Base-by-base conservation (phyloP, 2,329 filamentous ascomycete genomes). In the Aspergillus sclerotialis region DNA sequence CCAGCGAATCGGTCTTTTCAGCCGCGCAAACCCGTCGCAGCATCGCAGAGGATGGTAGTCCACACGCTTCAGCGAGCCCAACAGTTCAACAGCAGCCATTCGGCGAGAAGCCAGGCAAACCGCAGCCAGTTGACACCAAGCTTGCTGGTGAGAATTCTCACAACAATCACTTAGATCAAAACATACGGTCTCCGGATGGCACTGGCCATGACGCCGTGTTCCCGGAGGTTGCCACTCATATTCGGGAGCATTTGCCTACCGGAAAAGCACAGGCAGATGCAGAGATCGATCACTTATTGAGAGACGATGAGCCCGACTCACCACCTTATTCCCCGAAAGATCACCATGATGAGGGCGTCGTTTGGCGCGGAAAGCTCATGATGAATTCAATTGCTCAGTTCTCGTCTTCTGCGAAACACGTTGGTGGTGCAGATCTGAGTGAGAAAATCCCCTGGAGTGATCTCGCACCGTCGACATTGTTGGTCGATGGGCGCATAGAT, bases 231-330 rank as follows among this genome's bases (percentile, higher is more conserved):
- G 51, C 63, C 16, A 49, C 52, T 17, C 56, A 62, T 28, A 55
- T 63, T 23, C 57, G 56, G 24, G 59, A 63, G 32, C 58, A 56
- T 30, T 38, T 59, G 12, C 50, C 71, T 44, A 68, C 73, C 32
- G 57, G 61, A 38, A 60, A 73, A 51, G 60, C 68, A 44, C 49
- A 67, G 54, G 78, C 84, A 10, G 90, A 98, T 58, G 76, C 84
- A 3, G 92, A 96, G 40, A 85, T 98, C 13, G 92, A 98, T 57
- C 78, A 87, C 26, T 70, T 98, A 47, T 75, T 96, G 6, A 77
- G 89, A 50, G 87, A 84, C 39, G 79, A 94, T 40, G 84, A 85
- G 36, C 80, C 81, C 17, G 84, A 84, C 30, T 89, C 84, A 2
- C 84, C 84, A 2, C 83, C 84, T 1, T 94, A 94, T 56, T 89